Evolutionary conservation across 306 rosid species (phyloP), one percentile per base, ranked within the genome.

Genomic region (Sesbania bispinosa): DNA sequence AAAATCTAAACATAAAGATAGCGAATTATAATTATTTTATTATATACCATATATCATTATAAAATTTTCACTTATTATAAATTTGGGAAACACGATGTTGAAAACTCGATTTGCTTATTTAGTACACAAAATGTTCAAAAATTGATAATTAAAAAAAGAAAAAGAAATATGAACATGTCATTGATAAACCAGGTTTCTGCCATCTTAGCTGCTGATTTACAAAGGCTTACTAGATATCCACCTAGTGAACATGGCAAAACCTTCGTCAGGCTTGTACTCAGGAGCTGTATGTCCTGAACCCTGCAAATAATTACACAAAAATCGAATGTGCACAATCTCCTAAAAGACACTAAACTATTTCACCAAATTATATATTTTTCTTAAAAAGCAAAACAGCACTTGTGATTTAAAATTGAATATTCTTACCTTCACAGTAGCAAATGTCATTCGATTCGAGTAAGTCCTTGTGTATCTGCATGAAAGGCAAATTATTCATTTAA

Each of bases 381-480:
- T 8, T n/a, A 6, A 6, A 19, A 19, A 20, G 11, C 3, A 55
- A 1, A 42, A 2, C 2, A 11, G 2, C 7, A 59, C 2, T n/a
- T 19, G 5, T 2, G 2, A 20, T 21, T 30, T 6, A 13, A 0
- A 64, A 52, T 16, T 8, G 7, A 4, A 32, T 4, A 1, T 7
- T 69, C 81, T 60, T 36, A 52, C 84, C 81, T 79, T 81, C 5
- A 79, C 51, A 26, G 84, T 85, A 18, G 82, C 82, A 76, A 66
- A 85, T 15, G 82, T 72, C 52, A 81, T 55, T 67, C 73, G 32
- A 23, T 79, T 81, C 13, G 84, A 62, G 53, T 81, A 81, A 39
- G 67, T 43, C 38, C 60, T 30, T 16, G 69, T 76, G 69, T 57
- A 76, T 67, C 75, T 76, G 36, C n/a, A 11, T 10, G 3, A 5